Base-by-base conservation (phyloP, 2,329 filamentous ascomycete genomes). In the Nemania abortiva region DNA sequence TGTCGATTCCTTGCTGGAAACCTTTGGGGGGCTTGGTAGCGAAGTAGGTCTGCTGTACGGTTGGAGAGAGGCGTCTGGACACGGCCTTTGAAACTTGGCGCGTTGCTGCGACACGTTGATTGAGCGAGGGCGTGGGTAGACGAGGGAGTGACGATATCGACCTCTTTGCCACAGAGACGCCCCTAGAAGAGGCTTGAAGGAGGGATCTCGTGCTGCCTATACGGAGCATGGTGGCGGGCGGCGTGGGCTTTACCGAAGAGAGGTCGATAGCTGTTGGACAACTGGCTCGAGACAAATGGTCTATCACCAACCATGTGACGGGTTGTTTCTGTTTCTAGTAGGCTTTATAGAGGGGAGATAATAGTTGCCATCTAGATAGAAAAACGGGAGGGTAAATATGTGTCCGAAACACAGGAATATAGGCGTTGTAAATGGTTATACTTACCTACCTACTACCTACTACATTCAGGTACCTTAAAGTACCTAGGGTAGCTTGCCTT, bases 1-100 rank as follows among this genome's bases (percentile, higher is more conserved):
- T 81, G 72, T 92, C 85, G 63, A 88, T 86, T 47, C 79, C 74
- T 20, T 67, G 58, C 56, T 75, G 77, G 13, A 75, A 54, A 1
- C 70, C 70, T 42, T 60, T 73, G 13, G 73, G 67, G 1, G 74
- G 31, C 63, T 78, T 79, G 74, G 78, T 75, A 70, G 73, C 72
- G 75, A 74, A 74, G 56, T 65, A 20, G 65, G 76, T 67, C 71
- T 72, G 68, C 70, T 77, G 75, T 53, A 70, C 61, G 1, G 73
- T 62, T 13, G 70, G 59, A n/a, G 64, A 31, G 13, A 70, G 50
- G 9, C 53, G 70, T 9, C 56, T 34, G 31, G 58, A 9, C 4
- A 54, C 45, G 7, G 59, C n/a, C 24, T 50, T 71, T 37, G 66
- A 22, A 29, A 24, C 55, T 22, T 52, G 47, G 20, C 62, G 58